These are phyloP conservation scores for Brachypodium distachyon DNA, from an alignment of 202 grass and related monocot genomes.

Conservation along the genomic window DNA sequence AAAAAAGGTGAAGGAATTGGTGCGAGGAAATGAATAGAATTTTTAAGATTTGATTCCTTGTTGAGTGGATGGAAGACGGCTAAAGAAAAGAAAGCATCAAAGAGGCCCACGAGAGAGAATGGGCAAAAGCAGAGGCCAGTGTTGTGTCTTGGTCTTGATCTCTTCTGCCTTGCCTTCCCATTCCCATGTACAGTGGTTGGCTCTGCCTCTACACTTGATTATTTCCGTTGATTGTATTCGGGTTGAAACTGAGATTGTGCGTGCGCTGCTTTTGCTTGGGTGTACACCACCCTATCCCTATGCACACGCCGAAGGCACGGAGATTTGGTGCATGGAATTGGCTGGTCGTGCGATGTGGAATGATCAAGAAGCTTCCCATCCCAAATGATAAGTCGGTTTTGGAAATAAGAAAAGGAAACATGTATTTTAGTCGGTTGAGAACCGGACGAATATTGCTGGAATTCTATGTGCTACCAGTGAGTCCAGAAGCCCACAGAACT, in stretches of 20 bases:
- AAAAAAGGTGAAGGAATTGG: neutral
- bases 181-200: too few relatives aligned
- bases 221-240: too few relatives aligned
- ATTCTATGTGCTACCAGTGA: too few relatives aligned
- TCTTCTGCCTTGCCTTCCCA: neutral
- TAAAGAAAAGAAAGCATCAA: conserved; percentile 30
- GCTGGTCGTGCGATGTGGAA: conserved; percentile 6
- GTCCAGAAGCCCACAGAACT: too few relatives aligned
- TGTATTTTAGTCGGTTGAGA: neutral
- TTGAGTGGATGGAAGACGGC: conserved; percentile 1
- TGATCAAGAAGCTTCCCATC: neutral
- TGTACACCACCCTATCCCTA: neutral
- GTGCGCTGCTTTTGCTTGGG: neutral
- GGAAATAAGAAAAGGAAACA: neutral
- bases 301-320: neutral
- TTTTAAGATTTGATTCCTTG: conserved; percentile 31
- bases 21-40: neutral
- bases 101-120: neutral
- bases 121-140: conserved; percentile 30
- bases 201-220: too few relatives aligned
- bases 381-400: neutral
- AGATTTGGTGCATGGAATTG: neutral
- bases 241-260: neutral
- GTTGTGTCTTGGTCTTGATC: neutral
- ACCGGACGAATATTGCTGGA: neutral